Conservation (phyloP, 345 rosid species). For the Lumnitzera racemosa region DNA sequence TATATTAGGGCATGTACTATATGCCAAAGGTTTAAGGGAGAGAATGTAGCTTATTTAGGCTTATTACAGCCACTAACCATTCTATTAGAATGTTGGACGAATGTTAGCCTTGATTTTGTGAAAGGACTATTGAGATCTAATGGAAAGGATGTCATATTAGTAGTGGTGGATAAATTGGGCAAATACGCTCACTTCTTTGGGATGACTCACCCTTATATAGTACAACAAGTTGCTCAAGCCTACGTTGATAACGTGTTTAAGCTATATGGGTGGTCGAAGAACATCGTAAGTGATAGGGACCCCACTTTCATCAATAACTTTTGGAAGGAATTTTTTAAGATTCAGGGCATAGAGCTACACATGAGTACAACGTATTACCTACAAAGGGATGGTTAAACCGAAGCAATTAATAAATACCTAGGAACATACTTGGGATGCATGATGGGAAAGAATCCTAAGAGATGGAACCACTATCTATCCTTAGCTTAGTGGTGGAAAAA, state of each 20-base stretch:
- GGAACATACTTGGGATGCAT: no score
- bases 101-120: neutral
- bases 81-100: neutral
- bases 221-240: neutral
- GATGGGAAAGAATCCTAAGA: neutral
- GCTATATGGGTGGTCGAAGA: neutral
- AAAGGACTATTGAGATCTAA: neutral
- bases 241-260: neutral
- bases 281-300: neutral
- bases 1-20: neutral
- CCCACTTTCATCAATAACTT: neutral
- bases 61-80: no score
- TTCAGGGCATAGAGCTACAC: no score
- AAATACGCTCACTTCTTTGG: neutral
- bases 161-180: neutral
- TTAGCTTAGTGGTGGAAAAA: constrained; percentile 2
- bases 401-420: no score
- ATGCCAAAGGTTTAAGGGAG: no score
- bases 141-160: neutral
- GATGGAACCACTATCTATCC: constrained; percentile 2
- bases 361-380: neutral
- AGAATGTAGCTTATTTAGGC: neutral
- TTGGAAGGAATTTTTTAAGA: neutral
- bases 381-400: neutral
- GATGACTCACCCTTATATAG: neutral